Conservation (phyloP, 176 grass and related monocot genomes). For the Thalia dealbata region DNA sequence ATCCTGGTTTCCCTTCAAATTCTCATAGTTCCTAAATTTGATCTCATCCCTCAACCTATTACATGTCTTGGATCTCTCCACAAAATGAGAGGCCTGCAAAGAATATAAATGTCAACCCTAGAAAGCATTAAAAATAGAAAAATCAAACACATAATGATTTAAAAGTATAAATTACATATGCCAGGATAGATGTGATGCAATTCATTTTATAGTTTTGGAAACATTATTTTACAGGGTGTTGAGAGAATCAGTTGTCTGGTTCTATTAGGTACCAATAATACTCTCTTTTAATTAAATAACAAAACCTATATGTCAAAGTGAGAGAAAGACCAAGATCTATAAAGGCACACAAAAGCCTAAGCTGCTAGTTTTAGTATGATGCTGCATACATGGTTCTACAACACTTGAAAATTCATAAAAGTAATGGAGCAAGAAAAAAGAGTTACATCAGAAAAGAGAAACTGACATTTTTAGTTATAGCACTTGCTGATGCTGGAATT, state of each 20-base stretch:
- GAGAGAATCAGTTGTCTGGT: not conserved
- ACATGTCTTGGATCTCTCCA: constrained; percentile 29
- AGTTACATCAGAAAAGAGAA: not conserved
- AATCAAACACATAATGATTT: not conserved
- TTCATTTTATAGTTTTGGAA: not conserved
- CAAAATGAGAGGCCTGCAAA: constrained; percentile 39
- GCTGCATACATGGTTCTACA: not conserved
- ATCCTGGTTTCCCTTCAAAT: constrained; percentile 18
- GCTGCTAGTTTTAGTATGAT: not conserved
- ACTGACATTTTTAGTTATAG: not conserved
- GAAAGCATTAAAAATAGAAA: not conserved
- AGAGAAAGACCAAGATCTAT: not conserved
- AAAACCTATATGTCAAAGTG: not conserved
- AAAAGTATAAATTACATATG: not conserved
- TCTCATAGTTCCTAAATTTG: constrained; percentile 14
- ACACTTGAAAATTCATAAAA: not conserved
- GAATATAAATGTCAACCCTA: constrained; percentile 3
- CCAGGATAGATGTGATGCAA: not conserved
- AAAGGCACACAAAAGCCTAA: not conserved
- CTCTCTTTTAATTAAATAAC: too few species aligned
- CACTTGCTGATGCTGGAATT: not conserved
- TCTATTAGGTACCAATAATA: not conserved
- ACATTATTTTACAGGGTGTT: not conserved
- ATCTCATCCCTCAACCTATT: constrained; percentile 29
- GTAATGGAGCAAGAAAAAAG: not conserved